Percentiles rank a stretch among this genome's conserved stretches.
phyloP scores from a whole-genome alignment of 1,284 basidiomycete species.

The Melampsora americana region DNA sequence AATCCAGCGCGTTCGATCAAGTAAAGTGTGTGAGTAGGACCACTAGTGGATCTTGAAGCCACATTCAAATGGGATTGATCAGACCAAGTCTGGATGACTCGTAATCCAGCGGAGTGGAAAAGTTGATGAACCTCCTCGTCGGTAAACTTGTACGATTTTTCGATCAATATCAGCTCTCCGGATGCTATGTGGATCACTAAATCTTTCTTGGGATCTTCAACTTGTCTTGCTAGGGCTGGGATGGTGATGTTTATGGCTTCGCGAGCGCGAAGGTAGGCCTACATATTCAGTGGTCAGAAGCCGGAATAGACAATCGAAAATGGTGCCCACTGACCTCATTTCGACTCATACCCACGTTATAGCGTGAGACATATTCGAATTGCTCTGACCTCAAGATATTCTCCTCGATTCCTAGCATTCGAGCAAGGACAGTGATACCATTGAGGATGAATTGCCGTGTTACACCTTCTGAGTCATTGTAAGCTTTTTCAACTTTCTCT shows the following conservation, averaged over 20 bases:
- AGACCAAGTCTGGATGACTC: constrained; percentile 81
- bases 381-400: constrained; percentile 64
- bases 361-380: constrained; percentile 79
- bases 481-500: constrained; percentile 66
- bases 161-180: constrained; percentile 78
- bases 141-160: constrained; percentile 81
- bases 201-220: constrained; percentile 17
- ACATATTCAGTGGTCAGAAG: constrained; percentile 8
- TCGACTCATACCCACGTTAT: constrained; percentile 62
- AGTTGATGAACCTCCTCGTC: constrained; percentile 68
- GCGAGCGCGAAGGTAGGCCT: constrained; percentile 39
- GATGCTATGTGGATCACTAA: constrained; percentile 49
- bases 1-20: constrained; percentile 66
- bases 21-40: constrained; percentile 53
- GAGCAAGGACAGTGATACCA: constrained; percentile 64
- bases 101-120: constrained; percentile 74
- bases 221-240: constrained; percentile 23
- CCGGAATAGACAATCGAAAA: not conserved
- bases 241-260: constrained; percentile 26
- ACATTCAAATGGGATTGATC: constrained; percentile 60
- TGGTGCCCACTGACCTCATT: constrained; percentile 60
- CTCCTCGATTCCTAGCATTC: constrained; percentile 52
- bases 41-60: constrained; percentile 56
- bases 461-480: constrained; percentile 60
- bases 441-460: constrained; percentile 87